Evolutionary conservation across 192 early-diverging fungal species (phyloP).

Genomic region (Dissophora globulifera): DNA sequence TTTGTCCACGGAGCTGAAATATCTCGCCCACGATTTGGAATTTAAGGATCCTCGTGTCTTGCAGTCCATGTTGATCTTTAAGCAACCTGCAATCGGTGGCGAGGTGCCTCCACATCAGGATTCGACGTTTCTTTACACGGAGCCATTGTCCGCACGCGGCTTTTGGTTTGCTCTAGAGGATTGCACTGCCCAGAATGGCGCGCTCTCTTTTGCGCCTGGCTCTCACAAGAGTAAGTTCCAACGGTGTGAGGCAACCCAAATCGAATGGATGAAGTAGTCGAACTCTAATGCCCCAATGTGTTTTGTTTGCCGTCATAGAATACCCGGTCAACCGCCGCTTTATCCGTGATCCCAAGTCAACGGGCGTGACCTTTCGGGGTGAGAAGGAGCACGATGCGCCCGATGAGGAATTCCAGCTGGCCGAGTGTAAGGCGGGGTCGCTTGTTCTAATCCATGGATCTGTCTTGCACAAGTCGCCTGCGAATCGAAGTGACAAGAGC

Average conservation of each 20-base stretch:
- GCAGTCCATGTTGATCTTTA: constrained; percentile 95
- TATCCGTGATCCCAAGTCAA: constrained; percentile 62
- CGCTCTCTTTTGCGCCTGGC: constrained; percentile 85
- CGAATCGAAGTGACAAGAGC: constrained; percentile 78
- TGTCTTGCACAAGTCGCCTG: constrained; percentile 84
- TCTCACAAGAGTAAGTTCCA: constrained; percentile 79
- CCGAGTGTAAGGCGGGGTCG: constrained; percentile 71
- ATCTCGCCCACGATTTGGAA: constrained; percentile 67
- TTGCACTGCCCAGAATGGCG: constrained; percentile 88
- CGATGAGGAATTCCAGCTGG: constrained; percentile 63
- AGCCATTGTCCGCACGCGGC: constrained; percentile 84
- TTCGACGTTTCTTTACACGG: constrained; percentile 91
- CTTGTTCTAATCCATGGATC: constrained; percentile 92
- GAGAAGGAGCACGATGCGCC: constrained; percentile 53
- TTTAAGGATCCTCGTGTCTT: constrained; percentile 79
- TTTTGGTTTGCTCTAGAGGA: constrained; percentile 96
- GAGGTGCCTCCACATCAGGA: constrained; percentile 91
- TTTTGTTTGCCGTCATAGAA: constrained; percentile 49
- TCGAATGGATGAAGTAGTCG: too few relatives aligned
- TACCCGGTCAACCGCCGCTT: constrained; percentile 72
- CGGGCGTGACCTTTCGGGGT: constrained; percentile 70
- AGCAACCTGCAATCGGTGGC: constrained; percentile 72
- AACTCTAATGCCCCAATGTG: too few relatives aligned
- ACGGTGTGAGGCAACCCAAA: too few relatives aligned
- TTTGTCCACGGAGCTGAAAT: constrained; percentile 59